Evolutionary conservation across 495 filamentous ascomycete genomes (phyloP).

Genomic region (Aspergillus panamensis): DNA sequence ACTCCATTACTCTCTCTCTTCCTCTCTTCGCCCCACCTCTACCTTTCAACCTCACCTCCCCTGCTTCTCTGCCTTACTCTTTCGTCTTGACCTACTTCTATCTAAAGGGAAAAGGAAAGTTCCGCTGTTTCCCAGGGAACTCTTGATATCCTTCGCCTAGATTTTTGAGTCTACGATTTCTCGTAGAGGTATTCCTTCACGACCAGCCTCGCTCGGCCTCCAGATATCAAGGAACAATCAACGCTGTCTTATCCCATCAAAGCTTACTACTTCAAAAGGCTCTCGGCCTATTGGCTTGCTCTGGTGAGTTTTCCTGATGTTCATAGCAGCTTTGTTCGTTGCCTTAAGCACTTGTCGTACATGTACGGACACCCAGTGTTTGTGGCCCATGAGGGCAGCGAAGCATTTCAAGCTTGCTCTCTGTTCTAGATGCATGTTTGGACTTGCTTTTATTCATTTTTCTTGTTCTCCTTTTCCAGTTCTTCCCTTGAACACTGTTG

Average conservation of each 20-base stretch:
- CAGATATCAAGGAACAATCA: constrained; percentile 3
- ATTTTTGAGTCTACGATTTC: not conserved
- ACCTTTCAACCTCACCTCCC: constrained; percentile 1
- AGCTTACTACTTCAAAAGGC: not conserved
- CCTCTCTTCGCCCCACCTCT: not conserved
- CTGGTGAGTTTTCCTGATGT: not conserved
- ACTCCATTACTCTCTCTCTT: not conserved
- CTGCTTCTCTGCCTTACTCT: not conserved
- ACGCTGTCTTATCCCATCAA: not conserved
- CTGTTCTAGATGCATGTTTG: too few species aligned
- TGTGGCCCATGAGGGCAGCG: too few species aligned
- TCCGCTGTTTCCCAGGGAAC: not conserved
- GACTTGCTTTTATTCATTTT: too few species aligned
- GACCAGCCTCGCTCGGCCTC: not conserved
- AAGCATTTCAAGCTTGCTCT: too few species aligned
- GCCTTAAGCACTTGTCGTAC: too few species aligned
- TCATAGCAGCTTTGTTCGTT: too few species aligned
- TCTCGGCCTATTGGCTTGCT: not conserved
- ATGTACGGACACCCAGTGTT: too few species aligned
- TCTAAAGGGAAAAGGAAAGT: not conserved
- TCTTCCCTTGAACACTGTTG: too few species aligned
- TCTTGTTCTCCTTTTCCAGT: too few species aligned
- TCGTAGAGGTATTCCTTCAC: not conserved
- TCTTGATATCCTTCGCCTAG: not conserved
- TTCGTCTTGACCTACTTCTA: not conserved